phyloP scores from a whole-genome alignment of 208 protist genomes.

The Trypanosomatidae sp. region DNA sequence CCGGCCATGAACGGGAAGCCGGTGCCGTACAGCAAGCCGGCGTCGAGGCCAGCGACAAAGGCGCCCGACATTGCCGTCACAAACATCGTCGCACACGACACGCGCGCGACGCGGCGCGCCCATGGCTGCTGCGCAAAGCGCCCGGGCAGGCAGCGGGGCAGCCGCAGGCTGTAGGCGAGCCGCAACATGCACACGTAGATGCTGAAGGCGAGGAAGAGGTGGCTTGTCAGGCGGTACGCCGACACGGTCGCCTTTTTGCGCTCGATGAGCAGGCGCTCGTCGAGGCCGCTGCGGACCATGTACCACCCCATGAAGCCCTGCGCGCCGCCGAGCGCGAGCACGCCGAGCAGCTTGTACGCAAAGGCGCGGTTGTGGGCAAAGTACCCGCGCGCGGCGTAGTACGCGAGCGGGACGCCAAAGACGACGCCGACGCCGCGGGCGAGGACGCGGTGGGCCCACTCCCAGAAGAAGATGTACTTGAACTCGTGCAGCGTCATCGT shows the following conservation, averaged over 20 bases:
- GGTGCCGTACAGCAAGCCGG: constrained; percentile 85
- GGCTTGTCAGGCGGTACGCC: constrained; percentile 87
- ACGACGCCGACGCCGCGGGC: constrained; percentile 84
- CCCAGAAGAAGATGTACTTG: constrained; percentile 96
- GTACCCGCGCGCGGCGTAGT: constrained; percentile 59
- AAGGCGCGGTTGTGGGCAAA: constrained; percentile 36
- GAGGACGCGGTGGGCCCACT: constrained; percentile 92
- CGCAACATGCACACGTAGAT: constrained; percentile 86
- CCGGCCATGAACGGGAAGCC: constrained; percentile 83
- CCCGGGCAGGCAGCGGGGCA: constrained; percentile 13
- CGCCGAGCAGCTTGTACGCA: constrained; percentile 25
- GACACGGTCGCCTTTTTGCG: constrained; percentile 55
- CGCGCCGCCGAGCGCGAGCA: constrained; percentile 44
- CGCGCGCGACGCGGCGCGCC: constrained; percentile 21
- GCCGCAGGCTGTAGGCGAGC: constrained; percentile 56
- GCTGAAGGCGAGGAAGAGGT: constrained; percentile 91
- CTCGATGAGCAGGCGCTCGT: constrained; percentile 72
- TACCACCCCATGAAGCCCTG: constrained; percentile 96
- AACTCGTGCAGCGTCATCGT: constrained; percentile 93
- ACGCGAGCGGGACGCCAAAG: constrained; percentile 85
- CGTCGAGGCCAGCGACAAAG: constrained; percentile 85
- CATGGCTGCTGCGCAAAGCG: neutral
- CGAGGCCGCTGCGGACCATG: constrained; percentile 95
- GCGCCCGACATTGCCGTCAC: constrained; percentile 74
- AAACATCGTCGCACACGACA: constrained; percentile 60